These are phyloP conservation scores for Lentinula aciculospora DNA, from an alignment of 768 basidiomycete genomes.

Conservation along the genomic window DNA sequence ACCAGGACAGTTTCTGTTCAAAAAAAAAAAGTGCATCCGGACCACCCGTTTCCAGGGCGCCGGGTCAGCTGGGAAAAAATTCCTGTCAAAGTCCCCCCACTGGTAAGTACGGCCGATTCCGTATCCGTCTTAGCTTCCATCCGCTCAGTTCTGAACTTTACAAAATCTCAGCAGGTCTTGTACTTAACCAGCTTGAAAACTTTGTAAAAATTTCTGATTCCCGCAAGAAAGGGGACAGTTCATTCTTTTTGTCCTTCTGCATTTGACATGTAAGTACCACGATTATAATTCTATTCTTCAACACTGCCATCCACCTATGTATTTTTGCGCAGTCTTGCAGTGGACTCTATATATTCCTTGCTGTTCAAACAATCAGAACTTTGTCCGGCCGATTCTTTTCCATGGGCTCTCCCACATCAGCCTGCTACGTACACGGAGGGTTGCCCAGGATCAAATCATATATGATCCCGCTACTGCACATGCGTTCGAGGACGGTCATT, in stretches of 20 bases:
- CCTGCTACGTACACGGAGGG: background rate
- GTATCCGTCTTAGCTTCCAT: background rate
- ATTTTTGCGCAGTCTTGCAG: background rate
- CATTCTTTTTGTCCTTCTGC: background rate
- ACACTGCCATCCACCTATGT: slow-evolving; percentile 1
- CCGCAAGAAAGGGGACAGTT: too few relatives aligned
- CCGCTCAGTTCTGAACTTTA: background rate
- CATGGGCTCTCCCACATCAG: background rate
- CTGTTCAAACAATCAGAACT: background rate
- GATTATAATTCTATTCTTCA: background rate
- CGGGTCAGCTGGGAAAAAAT: slow-evolving; percentile 10
- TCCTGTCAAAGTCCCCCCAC: slow-evolving; percentile 1
- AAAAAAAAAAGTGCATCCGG: background rate
- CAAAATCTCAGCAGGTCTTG: background rate
- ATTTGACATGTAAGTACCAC: background rate
- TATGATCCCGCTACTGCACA: background rate
- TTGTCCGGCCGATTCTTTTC: background rate
- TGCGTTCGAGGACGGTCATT: too few relatives aligned
- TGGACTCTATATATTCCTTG: background rate
- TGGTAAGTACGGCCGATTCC: background rate
- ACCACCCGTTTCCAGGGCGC: slow-evolving; percentile 23
- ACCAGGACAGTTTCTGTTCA: slow-evolving; percentile 11
- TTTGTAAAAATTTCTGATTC: too few relatives aligned
- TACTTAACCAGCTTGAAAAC: too few relatives aligned
- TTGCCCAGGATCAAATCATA: background rate